Evolutionary conservation across 306 rosid species (phyloP).

Genomic region (Gynostemma pentaphyllum): DNA sequence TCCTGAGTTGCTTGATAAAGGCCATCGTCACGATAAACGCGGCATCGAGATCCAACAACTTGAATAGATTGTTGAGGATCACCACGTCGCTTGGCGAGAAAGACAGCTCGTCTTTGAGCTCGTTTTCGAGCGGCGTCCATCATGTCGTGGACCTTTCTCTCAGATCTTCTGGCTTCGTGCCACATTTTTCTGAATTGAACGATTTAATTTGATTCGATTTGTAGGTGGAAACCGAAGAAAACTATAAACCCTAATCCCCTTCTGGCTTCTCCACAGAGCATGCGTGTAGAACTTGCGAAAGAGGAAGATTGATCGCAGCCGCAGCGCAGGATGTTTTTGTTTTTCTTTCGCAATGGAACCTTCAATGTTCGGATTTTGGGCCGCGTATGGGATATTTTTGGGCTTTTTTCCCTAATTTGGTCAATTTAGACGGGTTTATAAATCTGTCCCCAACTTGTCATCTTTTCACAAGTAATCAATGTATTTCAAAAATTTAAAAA

Average conservation of each 20-base stretch:
- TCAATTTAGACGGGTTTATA: no score
- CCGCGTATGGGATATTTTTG: no score
- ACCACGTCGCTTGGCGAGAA: constrained; percentile 87
- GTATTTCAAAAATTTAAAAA: no score
- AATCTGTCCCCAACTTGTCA: no score
- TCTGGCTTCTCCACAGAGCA: no score
- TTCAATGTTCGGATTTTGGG: no score
- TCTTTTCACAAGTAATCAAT: no score
- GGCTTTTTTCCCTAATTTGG: no score
- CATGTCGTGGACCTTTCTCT: constrained; percentile 96
- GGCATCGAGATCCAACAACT: constrained; percentile 58
- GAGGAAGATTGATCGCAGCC: no score
- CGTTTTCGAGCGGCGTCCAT: constrained; percentile 99
- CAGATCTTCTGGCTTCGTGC: constrained; percentile 97
- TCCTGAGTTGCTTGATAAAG: constrained; percentile 90
- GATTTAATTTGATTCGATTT: neutral
- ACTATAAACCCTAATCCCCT: neutral
- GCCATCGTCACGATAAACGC: constrained; percentile 78
- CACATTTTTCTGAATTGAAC: constrained; percentile 39
- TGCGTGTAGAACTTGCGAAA: no score
- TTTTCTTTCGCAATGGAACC: no score
- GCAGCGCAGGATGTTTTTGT: no score
- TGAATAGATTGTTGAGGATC: constrained; percentile 93
- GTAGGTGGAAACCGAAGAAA: neutral
- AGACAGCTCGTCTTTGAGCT: constrained; percentile 89